Conservation (phyloP, 2,329 filamentous ascomycete genomes). For the Fusarium aywerte region DNA sequence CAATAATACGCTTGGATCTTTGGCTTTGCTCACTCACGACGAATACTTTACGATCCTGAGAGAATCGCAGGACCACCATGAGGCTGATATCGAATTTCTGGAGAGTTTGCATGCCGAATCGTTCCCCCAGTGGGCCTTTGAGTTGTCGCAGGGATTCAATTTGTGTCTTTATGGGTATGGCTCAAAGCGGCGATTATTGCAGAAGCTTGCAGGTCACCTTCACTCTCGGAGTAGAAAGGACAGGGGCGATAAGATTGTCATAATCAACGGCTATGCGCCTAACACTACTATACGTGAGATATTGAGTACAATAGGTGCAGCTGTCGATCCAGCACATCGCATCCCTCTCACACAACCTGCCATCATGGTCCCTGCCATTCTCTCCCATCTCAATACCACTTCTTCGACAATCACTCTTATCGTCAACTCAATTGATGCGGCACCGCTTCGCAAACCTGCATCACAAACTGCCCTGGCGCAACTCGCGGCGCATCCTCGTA, state of each 20-base stretch:
- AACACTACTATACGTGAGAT: conserved; percentile 75
- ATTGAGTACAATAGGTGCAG: conserved; percentile 73
- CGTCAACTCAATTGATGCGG: conserved; percentile 88
- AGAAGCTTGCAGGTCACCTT: conserved; percentile 79
- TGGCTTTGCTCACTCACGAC: conserved; percentile 85
- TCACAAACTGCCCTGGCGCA: conserved; percentile 79
- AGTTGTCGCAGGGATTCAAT: conserved; percentile 86
- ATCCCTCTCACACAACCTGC: conserved; percentile 71
- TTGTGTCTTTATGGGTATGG: conserved; percentile 93
- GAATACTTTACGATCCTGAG: conserved; percentile 81
- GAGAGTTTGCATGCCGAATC: conserved; percentile 80
- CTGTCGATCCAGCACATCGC: conserved; percentile 64
- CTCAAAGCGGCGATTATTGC: conserved; percentile 81
- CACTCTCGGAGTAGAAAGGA: conserved; percentile 50
- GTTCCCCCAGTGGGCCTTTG: conserved; percentile 93
- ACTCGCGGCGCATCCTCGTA: conserved; percentile 76
- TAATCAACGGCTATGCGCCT: conserved; percentile 86
- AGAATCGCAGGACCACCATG: conserved; percentile 74
- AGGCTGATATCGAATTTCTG: conserved; percentile 75
- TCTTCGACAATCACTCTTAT: conserved; percentile 70
- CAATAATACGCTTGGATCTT: conserved; percentile 80
- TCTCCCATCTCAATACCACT: conserved; percentile 64
- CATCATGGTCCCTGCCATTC: conserved; percentile 74
- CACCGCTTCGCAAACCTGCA: conserved; percentile 75
- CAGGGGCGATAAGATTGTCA: conserved; percentile 67